A percentile compares a stretch with the other conserved stretches of the same genome.
These are phyloP conservation scores for Platismatia glauca DNA, from an alignment of 495 filamentous ascomycete species.

Conservation along the genomic window DNA sequence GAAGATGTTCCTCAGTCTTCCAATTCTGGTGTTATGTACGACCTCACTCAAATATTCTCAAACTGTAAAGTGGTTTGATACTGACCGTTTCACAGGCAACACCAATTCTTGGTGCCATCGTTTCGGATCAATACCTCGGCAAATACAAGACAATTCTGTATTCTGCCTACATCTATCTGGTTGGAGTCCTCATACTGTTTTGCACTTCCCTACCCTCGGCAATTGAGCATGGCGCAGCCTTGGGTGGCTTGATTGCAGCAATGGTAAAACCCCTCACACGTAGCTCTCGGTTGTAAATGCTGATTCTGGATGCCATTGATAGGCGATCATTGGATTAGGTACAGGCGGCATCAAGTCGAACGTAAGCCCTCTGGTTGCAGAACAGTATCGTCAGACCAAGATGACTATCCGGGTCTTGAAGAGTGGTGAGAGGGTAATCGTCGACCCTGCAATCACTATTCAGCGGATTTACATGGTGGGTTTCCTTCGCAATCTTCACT, in stretches of 20 bases:
- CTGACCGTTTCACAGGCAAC: constrained; percentile 30
- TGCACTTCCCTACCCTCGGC: constrained; percentile 40
- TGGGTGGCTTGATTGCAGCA: constrained; percentile 41
- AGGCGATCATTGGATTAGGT: constrained; percentile 39
- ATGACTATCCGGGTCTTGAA: constrained; percentile 42
- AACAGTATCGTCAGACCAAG: constrained; percentile 62
- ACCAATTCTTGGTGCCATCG: constrained; percentile 58
- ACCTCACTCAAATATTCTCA: constrained; percentile 55
- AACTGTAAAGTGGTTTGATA: constrained; percentile 64
- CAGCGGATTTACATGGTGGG: constrained; percentile 58
- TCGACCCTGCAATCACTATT: constrained; percentile 66
- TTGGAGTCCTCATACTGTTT: constrained; percentile 42
- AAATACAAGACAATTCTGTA: constrained; percentile 60
- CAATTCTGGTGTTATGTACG: constrained; percentile 64
- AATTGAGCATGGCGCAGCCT: constrained; percentile 38
- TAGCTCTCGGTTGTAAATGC: not conserved
- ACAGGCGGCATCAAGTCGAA: constrained; percentile 73
- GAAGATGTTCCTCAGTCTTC: constrained; percentile 20
- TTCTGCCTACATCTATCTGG: constrained; percentile 42
- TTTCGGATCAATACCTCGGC: constrained; percentile 65
- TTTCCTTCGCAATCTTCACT: not conserved
- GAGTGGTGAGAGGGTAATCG: constrained; percentile 64
- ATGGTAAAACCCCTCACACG: constrained; percentile 26
- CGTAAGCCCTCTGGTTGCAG: constrained; percentile 50
- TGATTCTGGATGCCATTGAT: not conserved